These are phyloP conservation scores for Bipolaris zeicola DNA, from an alignment of 2,329 filamentous ascomycete genomes.

Conservation along the genomic window DNA sequence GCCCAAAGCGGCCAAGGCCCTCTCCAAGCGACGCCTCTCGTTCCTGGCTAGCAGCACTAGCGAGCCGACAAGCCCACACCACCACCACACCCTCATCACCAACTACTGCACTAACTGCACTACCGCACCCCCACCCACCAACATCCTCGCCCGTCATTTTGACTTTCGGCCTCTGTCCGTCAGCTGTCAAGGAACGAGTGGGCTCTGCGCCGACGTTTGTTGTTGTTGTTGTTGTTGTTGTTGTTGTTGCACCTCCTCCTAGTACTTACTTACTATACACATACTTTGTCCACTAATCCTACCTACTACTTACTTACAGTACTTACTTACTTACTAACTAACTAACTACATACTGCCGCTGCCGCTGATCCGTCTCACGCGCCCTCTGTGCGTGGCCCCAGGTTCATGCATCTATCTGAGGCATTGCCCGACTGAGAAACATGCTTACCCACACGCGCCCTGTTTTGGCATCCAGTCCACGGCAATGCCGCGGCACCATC, in stretches of 20 bases:
- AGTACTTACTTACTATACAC: too few relatives aligned
- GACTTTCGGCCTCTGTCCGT: neutral
- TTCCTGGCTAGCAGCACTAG: slow-evolving; percentile 18
- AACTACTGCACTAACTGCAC: too few relatives aligned
- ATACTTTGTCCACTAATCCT: too few relatives aligned
- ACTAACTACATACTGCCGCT: neutral
- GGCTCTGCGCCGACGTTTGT: neutral
- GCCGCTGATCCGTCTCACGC: neutral
- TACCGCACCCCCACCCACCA: neutral
- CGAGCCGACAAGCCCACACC: neutral
- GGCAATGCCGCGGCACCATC: neutral
- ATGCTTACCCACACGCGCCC: slow-evolving; percentile 3
- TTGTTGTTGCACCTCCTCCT: neutral
- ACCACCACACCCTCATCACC: neutral
- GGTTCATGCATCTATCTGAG: neutral
- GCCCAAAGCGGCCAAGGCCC: slow-evolving; percentile 8
- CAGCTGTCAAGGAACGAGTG: neutral
- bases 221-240: neutral
- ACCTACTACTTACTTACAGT: too few relatives aligned
- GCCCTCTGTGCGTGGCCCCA: neutral
- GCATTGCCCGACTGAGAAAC: slow-evolving; percentile 2
- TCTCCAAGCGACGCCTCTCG: slow-evolving; percentile 13
- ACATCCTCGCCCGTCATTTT: neutral
- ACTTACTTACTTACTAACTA: too few relatives aligned
- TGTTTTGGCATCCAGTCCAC: slow-evolving; percentile 1